Percentiles rank a stretch among this genome's conserved stretches.
phyloP scores from a whole-genome alignment of 352 stramenopile species.

The Globisporangium perplexum region DNA sequence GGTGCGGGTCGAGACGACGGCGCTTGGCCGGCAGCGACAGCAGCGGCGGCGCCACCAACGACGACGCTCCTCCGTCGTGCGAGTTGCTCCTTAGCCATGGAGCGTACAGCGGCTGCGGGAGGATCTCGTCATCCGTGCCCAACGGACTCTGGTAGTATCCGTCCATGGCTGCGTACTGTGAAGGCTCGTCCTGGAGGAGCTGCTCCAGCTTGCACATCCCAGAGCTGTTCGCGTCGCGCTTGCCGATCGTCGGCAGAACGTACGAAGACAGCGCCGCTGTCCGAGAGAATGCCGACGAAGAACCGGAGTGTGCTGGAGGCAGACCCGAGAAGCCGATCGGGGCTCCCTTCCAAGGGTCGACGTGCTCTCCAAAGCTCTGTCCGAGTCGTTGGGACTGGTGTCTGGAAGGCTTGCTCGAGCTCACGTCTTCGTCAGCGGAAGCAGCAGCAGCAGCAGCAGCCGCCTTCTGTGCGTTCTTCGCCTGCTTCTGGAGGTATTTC shows the following conservation, averaged over 20 bases:
- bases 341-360: constrained; percentile 6
- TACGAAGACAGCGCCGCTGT: constrained; percentile 11
- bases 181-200: constrained; percentile 53
- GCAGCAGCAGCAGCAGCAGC: constrained; percentile 21
- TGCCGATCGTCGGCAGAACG: constrained; percentile 4
- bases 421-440: neutral
- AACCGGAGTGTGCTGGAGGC: neutral
- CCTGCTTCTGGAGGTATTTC: constrained; percentile 93
- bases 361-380: constrained; percentile 8
- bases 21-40: constrained; percentile 9
- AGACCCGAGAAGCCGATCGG: constrained; percentile 10
- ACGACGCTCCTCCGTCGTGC: constrained; percentile 3
- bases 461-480: constrained; percentile 43
- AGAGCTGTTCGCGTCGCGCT: constrained; percentile 3
- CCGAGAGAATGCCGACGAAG: neutral
- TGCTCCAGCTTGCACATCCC: constrained; percentile 38
- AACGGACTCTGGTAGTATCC: constrained; percentile 49
- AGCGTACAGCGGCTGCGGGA: constrained; percentile 23
- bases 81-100: constrained; percentile 14
- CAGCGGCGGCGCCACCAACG: neutral
- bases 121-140: constrained; percentile 42
- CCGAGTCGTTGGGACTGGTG: constrained; percentile 2
- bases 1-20: constrained; percentile 7
- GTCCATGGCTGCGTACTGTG: constrained; percentile 20
- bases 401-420: neutral